Base-by-base conservation (phyloP, 176 grass and related monocot species). In the Juncus effusus region DNA sequence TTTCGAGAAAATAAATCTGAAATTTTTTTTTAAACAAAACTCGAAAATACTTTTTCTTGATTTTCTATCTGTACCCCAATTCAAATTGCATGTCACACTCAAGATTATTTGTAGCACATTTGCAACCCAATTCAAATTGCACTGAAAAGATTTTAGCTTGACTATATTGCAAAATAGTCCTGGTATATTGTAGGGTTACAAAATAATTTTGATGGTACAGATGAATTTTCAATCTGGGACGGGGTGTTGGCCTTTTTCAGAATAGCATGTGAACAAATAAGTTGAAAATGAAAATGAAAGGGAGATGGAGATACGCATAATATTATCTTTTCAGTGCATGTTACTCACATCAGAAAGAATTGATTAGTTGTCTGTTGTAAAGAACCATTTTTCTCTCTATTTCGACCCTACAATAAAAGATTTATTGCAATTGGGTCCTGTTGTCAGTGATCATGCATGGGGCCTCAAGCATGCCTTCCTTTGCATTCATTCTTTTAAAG, bases 261-360 rank as follows among this genome's bases (percentile, higher is more conserved):
- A 72, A 58, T 60, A 58, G 39, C 69, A 72, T 72, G 69, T 72
- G 69, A 60, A 36, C 69, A 72, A 49, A 72, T 58, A 72, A 60
- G 53, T 72, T 60, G 69, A 72, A 59, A 72, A 72, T 72, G 9
- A 72, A 59, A 59, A 57, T 60, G 53, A 72, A 59, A 72, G 58
- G 56, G 9, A 72, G 42, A 59, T 36, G 55, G 58, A 59, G 69
- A 60, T 72, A 45, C 69, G 69, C 69, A 72, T 36, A 72, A 58
- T 72, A 72, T 72, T 72, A 28, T 60, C 53, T 72, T 72, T 60
- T 72, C 69, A 72, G 38, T 42, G 69, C 69, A 72, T 59, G 69
- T 72, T 72, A 72, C 54, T 60, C 42, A 40, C 69, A 72, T 39
- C 69, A 72, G 69, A 72, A 72, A 47, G 36, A 72, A 58, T 72